These are phyloP conservation scores for Osmozyma mogii DNA, from an alignment of 805 yeast species.

Conservation along the genomic window DNA sequence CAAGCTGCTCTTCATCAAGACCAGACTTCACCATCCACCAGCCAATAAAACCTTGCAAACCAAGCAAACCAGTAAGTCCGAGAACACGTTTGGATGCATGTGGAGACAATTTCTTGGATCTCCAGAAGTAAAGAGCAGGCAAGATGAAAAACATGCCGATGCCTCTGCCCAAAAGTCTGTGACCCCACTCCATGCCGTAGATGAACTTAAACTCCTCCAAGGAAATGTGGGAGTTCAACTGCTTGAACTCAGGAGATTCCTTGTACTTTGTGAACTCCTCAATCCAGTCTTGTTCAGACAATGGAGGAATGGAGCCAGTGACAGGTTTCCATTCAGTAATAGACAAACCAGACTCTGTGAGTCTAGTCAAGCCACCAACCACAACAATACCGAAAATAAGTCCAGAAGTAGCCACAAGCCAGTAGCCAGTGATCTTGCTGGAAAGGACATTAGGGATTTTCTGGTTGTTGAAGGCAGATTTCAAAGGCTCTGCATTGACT, in stretches of 20 bases:
- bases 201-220: slow-evolving; percentile 92
- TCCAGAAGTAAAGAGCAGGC: slow-evolving; percentile 81
- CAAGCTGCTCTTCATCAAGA: slow-evolving; percentile 68
- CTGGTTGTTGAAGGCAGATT: slow-evolving; percentile 1
- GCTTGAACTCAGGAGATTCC: slow-evolving; percentile 84
- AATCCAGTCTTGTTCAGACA: slow-evolving; percentile 75
- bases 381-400: slow-evolving; percentile 92
- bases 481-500: too few relatives aligned
- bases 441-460: slow-evolving; percentile 27
- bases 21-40: slow-evolving; percentile 99
- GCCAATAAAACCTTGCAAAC: slow-evolving; percentile 91
- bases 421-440: slow-evolving; percentile 56
- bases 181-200: slow-evolving; percentile 97
- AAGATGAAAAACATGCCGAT: slow-evolving; percentile 77
- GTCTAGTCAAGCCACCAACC: slow-evolving; percentile 91
- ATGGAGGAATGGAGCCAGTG: slow-evolving; percentile 90
- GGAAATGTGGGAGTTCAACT: slow-evolving; percentile 80
- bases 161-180: slow-evolving; percentile 83
- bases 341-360: slow-evolving; percentile 92
- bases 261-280: slow-evolving; percentile 74
- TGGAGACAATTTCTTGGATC: slow-evolving; percentile 54
- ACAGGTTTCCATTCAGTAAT: slow-evolving; percentile 99
- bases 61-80: slow-evolving; percentile 70
- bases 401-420: slow-evolving; percentile 82
- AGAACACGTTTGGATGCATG: slow-evolving; percentile 61